These are phyloP conservation scores for Auriscalpium orientale DNA, from an alignment of 768 basidiomycete species.

Conservation along the genomic window DNA sequence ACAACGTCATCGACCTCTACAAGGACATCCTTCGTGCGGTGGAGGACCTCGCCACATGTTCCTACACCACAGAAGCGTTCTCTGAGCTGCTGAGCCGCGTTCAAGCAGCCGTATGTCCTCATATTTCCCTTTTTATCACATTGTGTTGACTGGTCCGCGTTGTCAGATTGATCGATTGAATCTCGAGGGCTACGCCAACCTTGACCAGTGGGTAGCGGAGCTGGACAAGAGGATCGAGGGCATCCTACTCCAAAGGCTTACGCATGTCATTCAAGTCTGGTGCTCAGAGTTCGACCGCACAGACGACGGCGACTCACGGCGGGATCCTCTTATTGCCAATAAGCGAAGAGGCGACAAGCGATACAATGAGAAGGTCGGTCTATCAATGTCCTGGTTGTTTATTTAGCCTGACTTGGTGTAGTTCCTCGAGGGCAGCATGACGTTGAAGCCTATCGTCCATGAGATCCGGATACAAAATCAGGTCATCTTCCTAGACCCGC, in stretches of 20 bases:
- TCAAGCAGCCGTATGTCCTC: constrained; percentile 66
- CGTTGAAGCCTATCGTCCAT: constrained; percentile 81
- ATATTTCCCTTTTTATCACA: background rate
- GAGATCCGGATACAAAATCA: constrained; percentile 98
- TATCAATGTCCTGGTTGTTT: background rate
- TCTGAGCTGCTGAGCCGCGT: constrained; percentile 67
- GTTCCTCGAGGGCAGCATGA: constrained; percentile 69
- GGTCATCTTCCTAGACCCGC: constrained; percentile 97
- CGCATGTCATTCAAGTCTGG: constrained; percentile 78
- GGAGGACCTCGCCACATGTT: constrained; percentile 81
- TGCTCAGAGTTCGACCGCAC: constrained; percentile 74
- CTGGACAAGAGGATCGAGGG: constrained; percentile 71
- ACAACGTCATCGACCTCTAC: constrained; percentile 86
- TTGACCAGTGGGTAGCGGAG: constrained; percentile 51
- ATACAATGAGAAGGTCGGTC: constrained; percentile 64
- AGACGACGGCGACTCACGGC: constrained; percentile 61
- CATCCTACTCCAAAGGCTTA: constrained; percentile 68
- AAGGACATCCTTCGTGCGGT: constrained; percentile 78
- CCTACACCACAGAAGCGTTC: constrained; percentile 81
- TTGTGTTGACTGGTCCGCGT: background rate
- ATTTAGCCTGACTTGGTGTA: constrained; percentile 20
- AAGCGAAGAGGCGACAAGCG: constrained; percentile 69
- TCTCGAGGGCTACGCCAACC: constrained; percentile 83
- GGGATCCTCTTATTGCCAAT: constrained; percentile 43
- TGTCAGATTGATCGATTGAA: constrained; percentile 85